Base-by-base conservation (phyloP, 106 monocot genomes). In the Allium sativum region DNA sequence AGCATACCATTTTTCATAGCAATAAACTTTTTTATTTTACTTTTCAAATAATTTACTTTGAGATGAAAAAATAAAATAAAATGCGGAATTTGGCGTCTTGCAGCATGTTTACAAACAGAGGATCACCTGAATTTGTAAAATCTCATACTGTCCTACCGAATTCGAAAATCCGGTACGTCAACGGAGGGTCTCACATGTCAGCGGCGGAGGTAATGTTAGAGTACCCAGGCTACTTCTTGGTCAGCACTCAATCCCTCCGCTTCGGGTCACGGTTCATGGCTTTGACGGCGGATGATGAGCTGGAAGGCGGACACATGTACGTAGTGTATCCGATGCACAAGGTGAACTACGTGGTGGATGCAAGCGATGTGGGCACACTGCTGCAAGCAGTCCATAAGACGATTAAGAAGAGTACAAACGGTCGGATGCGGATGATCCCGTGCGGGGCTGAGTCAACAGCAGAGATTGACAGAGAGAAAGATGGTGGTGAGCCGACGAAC, bases 201-300 rank as follows among this genome's bases (percentile, higher is more conserved):
- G 90, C 90, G 10, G 90, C 90, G 5, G 90, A 91, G 72, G 69
- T 91, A n/a, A 91, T 91, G 90, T 66, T 91, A 9, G 90, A 86
- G 40, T 44, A 45, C 16, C 85, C 90, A 1, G 77, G 68, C 64
- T 71, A 91, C 72, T 86, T 91, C 85, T 21, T 83, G 9, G 80
- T 67, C 14, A 57, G 52, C 71, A 42, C 82, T 7, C 61, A 62
- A 7, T 65, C 72, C 46, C 68, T 86, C 70, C 44, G 61, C 8
- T 44, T 80, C 11, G 86, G 82, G 8, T 8, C 54, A 45, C 52
- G 82, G 40, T 64, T 91, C 70, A 44, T 43, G 45, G 45, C 90
- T 12, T 67, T 91, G 15, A 8, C 80, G 0, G 90, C 90, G 7
- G 90, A 86, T 40, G 90, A 90, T 65, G 90, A 85, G n/a, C 60